Percentiles rank a stretch among this genome's conserved stretches.
Evolutionary conservation across 352 stramenopile species (phyloP).

Genomic region (Phytopythium kandeliae): DNA sequence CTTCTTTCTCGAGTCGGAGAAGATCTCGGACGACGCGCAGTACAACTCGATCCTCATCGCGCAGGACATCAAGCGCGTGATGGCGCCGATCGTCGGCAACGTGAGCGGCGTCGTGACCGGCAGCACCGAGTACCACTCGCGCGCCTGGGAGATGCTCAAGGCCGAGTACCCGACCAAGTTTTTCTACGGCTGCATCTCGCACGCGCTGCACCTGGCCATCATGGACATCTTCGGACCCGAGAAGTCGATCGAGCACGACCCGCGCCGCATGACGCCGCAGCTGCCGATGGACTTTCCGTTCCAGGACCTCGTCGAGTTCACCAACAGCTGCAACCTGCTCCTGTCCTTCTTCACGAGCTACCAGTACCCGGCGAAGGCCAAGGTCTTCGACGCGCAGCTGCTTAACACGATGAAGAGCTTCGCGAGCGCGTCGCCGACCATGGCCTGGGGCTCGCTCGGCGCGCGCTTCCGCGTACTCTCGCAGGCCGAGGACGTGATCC

Average conservation of each 20-base stretch:
- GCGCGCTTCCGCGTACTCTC: constrained; percentile 62
- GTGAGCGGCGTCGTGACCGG: constrained; percentile 73
- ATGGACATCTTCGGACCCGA: constrained; percentile 80
- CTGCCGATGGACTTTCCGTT: constrained; percentile 75
- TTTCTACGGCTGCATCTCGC: constrained; percentile 81
- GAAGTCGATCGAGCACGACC: constrained; percentile 65
- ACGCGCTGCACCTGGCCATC: constrained; percentile 73
- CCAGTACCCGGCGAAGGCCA: constrained; percentile 67
- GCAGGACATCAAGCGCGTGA: constrained; percentile 79
- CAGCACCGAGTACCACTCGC: constrained; percentile 66
- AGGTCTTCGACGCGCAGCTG: constrained; percentile 67
- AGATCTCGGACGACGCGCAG: constrained; percentile 46
- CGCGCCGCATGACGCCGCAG: constrained; percentile 52
- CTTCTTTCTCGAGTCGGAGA: constrained; percentile 79
- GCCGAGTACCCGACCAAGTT: constrained; percentile 82
- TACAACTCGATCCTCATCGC: constrained; percentile 81
- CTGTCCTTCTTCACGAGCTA: constrained; percentile 81
- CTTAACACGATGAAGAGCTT: constrained; percentile 77
- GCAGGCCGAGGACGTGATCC: constrained; percentile 63
- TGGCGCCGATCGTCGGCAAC: constrained; percentile 60
- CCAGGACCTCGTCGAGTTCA: constrained; percentile 75
- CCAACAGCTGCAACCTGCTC: constrained; percentile 63
- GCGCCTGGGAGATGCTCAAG: constrained; percentile 82
- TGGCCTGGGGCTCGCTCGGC: constrained; percentile 65
- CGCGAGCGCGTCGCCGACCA: constrained; percentile 45